Base-by-base conservation (phyloP, 169 alveolate genomes). In the Cystoisospora suis region DNA sequence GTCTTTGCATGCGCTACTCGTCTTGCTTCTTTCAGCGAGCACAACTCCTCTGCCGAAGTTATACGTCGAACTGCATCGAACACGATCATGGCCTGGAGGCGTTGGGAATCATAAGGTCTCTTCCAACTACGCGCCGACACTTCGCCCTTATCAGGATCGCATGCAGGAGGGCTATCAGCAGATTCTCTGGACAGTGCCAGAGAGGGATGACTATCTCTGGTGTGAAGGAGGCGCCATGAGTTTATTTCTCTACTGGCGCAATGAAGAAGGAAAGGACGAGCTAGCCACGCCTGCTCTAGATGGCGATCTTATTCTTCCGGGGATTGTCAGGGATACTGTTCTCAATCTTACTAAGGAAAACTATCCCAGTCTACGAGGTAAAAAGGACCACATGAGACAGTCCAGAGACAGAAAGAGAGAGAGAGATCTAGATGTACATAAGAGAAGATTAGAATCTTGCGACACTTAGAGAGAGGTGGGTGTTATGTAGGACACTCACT, bases 161-260 rank as follows among this genome's bases (percentile, higher is more conserved):
- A 47, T 56, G 77, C 77, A 36, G 20, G 58, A 36, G 20, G 89
- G 89, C 6, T 56, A 32, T 53, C 49, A 42, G 58, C 79, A 81
- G 75, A 49, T 49, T 0, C 27, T 81, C 7, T 56, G 75, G 77
- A 49, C 77, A 0, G 75, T 34, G 0, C 77, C 79, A 2, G 83
- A 86, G 72, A 53, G 53, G 20, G 49, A 45, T 36, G 83, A 86
- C 47, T 59, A 32, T 56, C 23, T 77, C 34, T 36, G 65, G 85
- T 29, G 53, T 42, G 90, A 86, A 29, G 81, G 53, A 9, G 90
- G 90, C 38, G 77, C 90, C 45, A 69, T 69, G 85, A 65, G 53
- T 53, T 36, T 86, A 27, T 86, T 86, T 20, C 17, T 83, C 53
- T 59, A 40, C 15, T 83, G 89, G 89, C n/a, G 0, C 61, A 83